phyloP scores from a whole-genome alignment of 2,329 filamentous ascomycete genomes.

The Fusarium camptoceras region DNA sequence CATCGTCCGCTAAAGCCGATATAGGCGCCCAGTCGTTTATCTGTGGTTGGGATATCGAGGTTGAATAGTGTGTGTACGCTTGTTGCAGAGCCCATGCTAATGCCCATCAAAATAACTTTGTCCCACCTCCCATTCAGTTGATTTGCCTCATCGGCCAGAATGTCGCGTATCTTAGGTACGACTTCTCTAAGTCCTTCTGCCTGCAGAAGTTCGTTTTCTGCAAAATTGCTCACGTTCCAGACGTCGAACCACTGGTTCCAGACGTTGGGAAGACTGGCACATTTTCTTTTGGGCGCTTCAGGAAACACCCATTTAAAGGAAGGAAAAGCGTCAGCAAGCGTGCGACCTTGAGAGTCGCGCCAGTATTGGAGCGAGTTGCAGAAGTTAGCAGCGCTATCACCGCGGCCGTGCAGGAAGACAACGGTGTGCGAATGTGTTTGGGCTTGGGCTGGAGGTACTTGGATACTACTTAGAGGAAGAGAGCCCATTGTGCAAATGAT shows the following conservation, averaged over 20 bases:
- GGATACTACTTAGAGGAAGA: background rate
- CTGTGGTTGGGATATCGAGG: conserved; percentile 42
- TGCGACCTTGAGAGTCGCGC: conserved; percentile 48
- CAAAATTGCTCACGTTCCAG: conserved; percentile 56
- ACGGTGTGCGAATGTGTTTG: conserved; percentile 55
- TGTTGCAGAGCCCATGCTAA: conserved; percentile 61
- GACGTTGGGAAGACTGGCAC: conserved; percentile 41
- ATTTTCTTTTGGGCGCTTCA: conserved; percentile 51
- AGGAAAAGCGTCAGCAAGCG: conserved; percentile 56
- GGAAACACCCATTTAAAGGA: conserved; percentile 64
- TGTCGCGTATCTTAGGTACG: conserved; percentile 47
- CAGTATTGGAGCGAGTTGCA: conserved; percentile 47
- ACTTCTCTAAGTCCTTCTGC: conserved; percentile 55
- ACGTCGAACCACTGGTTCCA: conserved; percentile 65
- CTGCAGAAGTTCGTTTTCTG: conserved; percentile 58
- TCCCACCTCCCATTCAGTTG: conserved; percentile 53
- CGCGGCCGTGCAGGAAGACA: conserved; percentile 60
- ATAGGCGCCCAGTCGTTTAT: conserved; percentile 48
- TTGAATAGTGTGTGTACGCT: conserved; percentile 54
- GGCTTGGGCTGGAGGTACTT: background rate
- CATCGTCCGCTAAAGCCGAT: conserved; percentile 55
- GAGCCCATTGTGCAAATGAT: background rate
- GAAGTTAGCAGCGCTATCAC: conserved; percentile 54
- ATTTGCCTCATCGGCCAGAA: conserved; percentile 53
- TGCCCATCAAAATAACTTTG: conserved; percentile 57